Evolutionary conservation across 345 rosid genomes (phyloP).

Genomic region (Citrus sp.): DNA sequence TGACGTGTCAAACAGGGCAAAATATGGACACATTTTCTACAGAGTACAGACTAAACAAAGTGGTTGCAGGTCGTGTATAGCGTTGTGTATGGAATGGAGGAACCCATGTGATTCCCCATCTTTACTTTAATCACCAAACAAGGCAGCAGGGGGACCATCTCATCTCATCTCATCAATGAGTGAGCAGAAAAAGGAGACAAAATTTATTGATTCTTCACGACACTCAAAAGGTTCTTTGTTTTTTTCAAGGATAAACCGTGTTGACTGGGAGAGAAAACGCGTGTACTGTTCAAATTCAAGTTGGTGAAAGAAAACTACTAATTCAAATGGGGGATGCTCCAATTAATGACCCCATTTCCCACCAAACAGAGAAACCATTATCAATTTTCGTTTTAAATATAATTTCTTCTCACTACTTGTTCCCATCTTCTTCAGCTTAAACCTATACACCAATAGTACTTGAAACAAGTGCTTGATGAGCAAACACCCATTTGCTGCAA

Average conservation of each 20-base stretch:
- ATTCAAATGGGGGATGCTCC: too few relatives aligned
- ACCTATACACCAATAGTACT: too few relatives aligned
- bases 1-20: too few relatives aligned
- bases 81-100: neutral
- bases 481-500: neutral
- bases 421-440: neutral
- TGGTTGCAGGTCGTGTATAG: neutral
- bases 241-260: neutral
- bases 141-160: neutral
- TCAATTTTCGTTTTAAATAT: too few relatives aligned
- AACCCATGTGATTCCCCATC: neutral
- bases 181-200: too few relatives aligned
- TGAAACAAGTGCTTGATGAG: too few relatives aligned
- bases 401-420: neutral
- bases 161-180: neutral
- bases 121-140: neutral
- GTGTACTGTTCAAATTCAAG: neutral
- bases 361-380: neutral
- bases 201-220: neutral
- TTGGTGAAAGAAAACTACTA: neutral
- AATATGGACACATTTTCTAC: too few relatives aligned
- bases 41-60: neutral
- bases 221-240: neutral
- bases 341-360: neutral
- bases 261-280: constrained; percentile 5